phyloP scores from a whole-genome alignment of 768 basidiomycete species.

The Paxillus involutus region DNA sequence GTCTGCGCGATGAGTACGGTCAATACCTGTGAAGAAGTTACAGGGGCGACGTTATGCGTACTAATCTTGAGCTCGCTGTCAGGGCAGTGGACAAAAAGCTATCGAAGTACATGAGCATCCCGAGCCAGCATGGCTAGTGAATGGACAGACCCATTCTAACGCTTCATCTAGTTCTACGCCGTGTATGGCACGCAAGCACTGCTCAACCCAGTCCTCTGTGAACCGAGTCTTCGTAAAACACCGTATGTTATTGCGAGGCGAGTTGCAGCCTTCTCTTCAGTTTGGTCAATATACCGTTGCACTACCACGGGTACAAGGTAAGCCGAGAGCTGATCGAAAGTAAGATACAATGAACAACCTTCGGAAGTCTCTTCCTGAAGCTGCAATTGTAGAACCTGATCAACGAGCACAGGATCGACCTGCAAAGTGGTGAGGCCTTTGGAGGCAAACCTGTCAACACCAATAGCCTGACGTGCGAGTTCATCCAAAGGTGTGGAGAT shows the following conservation, averaged over 20 bases:
- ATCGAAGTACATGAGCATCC: constrained; percentile 4
- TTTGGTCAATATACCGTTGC: constrained; percentile 40
- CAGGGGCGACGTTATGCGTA: constrained; percentile 10
- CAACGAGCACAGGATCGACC: constrained; percentile 55
- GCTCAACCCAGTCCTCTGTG: constrained; percentile 60
- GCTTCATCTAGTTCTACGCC: constrained; percentile 85
- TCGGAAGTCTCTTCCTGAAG: constrained; percentile 35
- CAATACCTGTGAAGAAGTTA: not conserved
- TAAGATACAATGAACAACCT: constrained; percentile 13
- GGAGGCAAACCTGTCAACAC: constrained; percentile 76
- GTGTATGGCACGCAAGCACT: constrained; percentile 65
- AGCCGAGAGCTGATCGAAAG: not conserved
- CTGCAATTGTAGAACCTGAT: constrained; percentile 59
- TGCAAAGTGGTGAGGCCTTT: constrained; percentile 61
- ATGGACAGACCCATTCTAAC: constrained; percentile 76
- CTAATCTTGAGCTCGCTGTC: constrained; percentile 54
- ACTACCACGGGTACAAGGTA: constrained; percentile 1
- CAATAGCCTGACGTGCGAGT: constrained; percentile 50
- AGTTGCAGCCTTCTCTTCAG: constrained; percentile 69
- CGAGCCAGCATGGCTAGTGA: not conserved
- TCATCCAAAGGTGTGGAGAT: not conserved
- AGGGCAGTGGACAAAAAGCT: constrained; percentile 68
- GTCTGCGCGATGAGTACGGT: constrained; percentile 7
- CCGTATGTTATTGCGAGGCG: constrained; percentile 82
- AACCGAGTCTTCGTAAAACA: constrained; percentile 75